Evolutionary conservation across 2,329 filamentous ascomycete species (phyloP).

Genomic region (Helicocarpus griseus): DNA sequence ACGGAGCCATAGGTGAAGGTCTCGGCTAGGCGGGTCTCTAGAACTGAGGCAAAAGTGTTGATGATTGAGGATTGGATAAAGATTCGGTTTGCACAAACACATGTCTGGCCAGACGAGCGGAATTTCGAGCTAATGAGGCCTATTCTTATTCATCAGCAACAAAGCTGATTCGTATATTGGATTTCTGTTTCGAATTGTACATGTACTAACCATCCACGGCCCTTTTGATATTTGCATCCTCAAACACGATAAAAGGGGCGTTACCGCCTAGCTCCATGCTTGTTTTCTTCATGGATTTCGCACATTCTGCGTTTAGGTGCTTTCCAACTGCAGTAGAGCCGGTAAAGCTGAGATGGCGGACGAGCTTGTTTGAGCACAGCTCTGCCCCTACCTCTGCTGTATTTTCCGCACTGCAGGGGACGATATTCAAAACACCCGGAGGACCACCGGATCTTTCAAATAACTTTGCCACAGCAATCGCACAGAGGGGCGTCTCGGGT

Average conservation of each 20-base stretch:
- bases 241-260: slow-evolving; percentile 28
- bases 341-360: slow-evolving; percentile 63
- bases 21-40: slow-evolving; percentile 4
- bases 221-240: slow-evolving; percentile 29
- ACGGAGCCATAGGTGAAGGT: slow-evolving; percentile 6
- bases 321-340: slow-evolving; percentile 22
- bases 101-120: slow-evolving; percentile 16
- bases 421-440: slow-evolving; percentile 59
- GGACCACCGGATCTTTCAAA: slow-evolving; percentile 11
- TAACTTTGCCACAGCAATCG: slow-evolving; percentile 47
- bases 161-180: slow-evolving; percentile 28
- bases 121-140: slow-evolving; percentile 7
- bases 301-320: slow-evolving; percentile 21
- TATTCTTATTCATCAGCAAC: no score
- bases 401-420: slow-evolving; percentile 59
- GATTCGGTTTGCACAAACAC: slow-evolving; percentile 28
- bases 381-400: slow-evolving; percentile 34
- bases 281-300: slow-evolving; percentile 28
- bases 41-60: not conserved
- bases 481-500: slow-evolving; percentile 75
- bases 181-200: slow-evolving; percentile 29
- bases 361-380: slow-evolving; percentile 33
- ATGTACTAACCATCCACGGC: slow-evolving; percentile 16
- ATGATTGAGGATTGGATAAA: slow-evolving; percentile 25
- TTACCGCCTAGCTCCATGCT: slow-evolving; percentile 37